phyloP scores from a whole-genome alignment of 176 grass and related monocot genomes.

The Lolium multiflorum region DNA sequence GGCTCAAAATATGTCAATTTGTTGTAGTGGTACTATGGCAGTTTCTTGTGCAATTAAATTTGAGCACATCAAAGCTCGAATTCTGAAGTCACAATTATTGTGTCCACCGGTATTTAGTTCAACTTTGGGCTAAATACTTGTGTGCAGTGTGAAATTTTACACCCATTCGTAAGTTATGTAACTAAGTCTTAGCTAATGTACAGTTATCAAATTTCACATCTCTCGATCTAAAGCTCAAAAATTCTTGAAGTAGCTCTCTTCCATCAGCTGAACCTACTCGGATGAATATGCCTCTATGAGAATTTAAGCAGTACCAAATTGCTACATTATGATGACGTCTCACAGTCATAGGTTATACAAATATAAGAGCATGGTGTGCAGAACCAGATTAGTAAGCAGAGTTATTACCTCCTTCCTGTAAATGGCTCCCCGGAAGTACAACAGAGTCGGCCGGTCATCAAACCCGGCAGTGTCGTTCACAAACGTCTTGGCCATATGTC shows the following conservation, averaged over 20 bases:
- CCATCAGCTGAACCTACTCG: constrained; percentile 1
- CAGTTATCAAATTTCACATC: not conserved
- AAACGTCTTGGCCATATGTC: constrained; percentile 74
- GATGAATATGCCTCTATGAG: not conserved
- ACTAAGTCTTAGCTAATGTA: not conserved
- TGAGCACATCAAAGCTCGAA: not conserved
- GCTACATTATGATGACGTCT: not conserved
- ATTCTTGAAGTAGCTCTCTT: not conserved
- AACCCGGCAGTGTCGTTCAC: constrained; percentile 74
- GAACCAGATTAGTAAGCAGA: not conserved
- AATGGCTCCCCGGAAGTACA: constrained; percentile 93
- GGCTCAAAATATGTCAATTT: not conserved
- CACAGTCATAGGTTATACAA: not conserved
- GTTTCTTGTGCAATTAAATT: not conserved
- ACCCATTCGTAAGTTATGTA: not conserved
- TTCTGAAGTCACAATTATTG: not conserved
- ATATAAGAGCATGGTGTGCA: not conserved
- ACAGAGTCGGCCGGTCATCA: constrained; percentile 64
- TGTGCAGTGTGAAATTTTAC: too few species aligned
- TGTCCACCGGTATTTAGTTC: too few species aligned
- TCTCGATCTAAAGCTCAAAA: not conserved
- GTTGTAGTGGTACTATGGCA: not conserved
- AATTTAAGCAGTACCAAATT: not conserved
- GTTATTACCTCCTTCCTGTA: constrained; percentile 97
- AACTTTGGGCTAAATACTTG: too few species aligned